A percentile compares a stretch with the other conserved stretches of the same genome.
Evolutionary conservation across 2,329 filamentous ascomycete genomes (phyloP).

Genomic region (Talaromyces verruculosus): DNA sequence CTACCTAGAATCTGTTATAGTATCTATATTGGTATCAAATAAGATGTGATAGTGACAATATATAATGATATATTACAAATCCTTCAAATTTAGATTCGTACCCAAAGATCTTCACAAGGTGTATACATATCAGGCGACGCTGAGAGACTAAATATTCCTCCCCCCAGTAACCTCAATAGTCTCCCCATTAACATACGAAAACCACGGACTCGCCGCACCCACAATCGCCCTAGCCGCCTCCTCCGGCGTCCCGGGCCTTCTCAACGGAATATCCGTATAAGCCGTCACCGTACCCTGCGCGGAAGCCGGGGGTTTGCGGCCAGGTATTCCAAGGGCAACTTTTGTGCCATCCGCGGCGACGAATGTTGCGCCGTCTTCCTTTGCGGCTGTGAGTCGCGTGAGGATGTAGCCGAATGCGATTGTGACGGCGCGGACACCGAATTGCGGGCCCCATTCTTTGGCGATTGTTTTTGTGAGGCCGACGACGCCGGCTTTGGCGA

Average conservation of each 20-base stretch:
- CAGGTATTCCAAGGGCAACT: conserved; percentile 72
- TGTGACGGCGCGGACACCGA: conserved; percentile 80
- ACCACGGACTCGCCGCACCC: conserved; percentile 76
- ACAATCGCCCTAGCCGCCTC: conserved; percentile 78
- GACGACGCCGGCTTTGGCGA: conserved; percentile 79
- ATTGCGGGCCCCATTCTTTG: conserved; percentile 84
- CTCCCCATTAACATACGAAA: conserved; percentile 83
- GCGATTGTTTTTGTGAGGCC: conserved; percentile 87
- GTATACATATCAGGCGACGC: not conserved
- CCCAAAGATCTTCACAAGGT: not conserved
- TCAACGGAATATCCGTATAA: conserved; percentile 72
- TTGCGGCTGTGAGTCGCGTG: conserved; percentile 77
- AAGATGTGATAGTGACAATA: not conserved
- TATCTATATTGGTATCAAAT: not conserved
- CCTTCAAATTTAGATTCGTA: not conserved
- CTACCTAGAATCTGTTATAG: not conserved
- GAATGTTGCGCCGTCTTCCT: conserved; percentile 79
- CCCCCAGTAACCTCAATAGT: conserved; percentile 85
- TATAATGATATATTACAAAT: not conserved
- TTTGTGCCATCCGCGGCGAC: conserved; percentile 73
- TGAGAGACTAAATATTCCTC: conserved; percentile 54
- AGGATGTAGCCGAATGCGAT: conserved; percentile 80
- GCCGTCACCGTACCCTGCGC: conserved; percentile 33
- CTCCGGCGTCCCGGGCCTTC: conserved; percentile 72
- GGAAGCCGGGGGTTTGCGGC: conserved; percentile 29